Evolutionary conservation across 257 asterid genomes (phyloP).

Genomic region (Primulina tabacum): DNA sequence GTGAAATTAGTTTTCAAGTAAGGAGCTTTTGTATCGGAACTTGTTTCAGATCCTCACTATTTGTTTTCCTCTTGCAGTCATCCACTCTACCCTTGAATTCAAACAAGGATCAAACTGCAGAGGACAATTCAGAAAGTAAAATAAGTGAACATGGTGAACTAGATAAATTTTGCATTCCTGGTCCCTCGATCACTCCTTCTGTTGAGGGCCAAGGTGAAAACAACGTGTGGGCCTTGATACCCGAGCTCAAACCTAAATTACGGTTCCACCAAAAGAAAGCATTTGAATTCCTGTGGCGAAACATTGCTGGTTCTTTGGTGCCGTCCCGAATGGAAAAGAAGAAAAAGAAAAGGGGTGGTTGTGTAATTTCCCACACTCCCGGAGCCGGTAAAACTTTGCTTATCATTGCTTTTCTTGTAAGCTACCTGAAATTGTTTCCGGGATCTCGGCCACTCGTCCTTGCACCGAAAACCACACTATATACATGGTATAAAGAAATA

Average conservation of each 20-base stretch:
- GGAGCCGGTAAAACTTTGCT: conserved; percentile 97
- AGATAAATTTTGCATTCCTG: conserved; percentile 50
- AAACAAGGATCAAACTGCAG: conserved; percentile 59
- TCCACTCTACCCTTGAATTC: conserved; percentile 30
- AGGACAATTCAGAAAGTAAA: conserved; percentile 43
- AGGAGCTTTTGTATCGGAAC: too few relatives aligned
- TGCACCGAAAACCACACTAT: conserved; percentile 90
- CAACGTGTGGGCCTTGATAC: conserved; percentile 89
- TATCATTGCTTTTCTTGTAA: conserved; percentile 83
- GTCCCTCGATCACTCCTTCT: conserved; percentile 46
- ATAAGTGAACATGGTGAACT: conserved; percentile 38
- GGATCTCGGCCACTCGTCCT: conserved; percentile 91
- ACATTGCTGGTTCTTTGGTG: conserved; percentile 77
- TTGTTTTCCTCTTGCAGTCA: conserved; percentile 35
- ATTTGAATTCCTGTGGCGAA: conserved; percentile 90
- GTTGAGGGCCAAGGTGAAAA: conserved; percentile 46
- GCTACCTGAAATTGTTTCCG: conserved; percentile 89
- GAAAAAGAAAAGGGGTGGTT: conserved; percentile 74
- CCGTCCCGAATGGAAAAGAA: conserved; percentile 75
- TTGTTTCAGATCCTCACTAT: background rate
- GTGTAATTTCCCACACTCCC: conserved; percentile 92
- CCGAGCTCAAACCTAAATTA: conserved; percentile 63
- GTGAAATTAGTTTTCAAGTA: too few relatives aligned
- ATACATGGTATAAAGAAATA: conserved; percentile 96
- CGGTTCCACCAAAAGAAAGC: conserved; percentile 79